These are phyloP conservation scores for Fusarium staphyleae DNA, from an alignment of 2,329 filamentous ascomycete species.

Conservation along the genomic window DNA sequence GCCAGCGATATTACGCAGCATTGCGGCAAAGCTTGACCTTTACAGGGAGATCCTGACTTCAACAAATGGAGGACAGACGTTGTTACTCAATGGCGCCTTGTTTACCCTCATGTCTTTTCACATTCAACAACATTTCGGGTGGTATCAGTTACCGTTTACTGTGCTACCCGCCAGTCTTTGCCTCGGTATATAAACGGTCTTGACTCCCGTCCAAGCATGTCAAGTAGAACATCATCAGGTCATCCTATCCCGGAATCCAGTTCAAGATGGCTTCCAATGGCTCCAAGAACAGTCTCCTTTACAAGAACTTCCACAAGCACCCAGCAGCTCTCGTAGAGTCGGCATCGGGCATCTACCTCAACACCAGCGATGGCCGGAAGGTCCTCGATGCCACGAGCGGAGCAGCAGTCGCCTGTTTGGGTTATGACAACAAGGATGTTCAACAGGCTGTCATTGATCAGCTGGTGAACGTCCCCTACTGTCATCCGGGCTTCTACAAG, in stretches of 20 bases:
- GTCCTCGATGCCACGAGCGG: slow-evolving; percentile 39
- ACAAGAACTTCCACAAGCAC: slow-evolving; percentile 38
- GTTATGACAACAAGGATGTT: slow-evolving; percentile 34
- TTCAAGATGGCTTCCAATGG: slow-evolving; percentile 24
- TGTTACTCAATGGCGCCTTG: neutral
- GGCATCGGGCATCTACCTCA: slow-evolving; percentile 25
- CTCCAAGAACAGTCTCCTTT: slow-evolving; percentile 33
- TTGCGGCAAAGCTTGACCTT: neutral
- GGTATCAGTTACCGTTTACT: too few relatives aligned
- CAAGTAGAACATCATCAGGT: neutral
- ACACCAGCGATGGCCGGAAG: slow-evolving; percentile 31
- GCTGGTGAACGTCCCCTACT: slow-evolving; percentile 29
- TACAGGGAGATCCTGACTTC: neutral
- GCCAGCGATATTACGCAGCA: neutral
- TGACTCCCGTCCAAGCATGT: neutral
- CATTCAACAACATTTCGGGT: too few relatives aligned
- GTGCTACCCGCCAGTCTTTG: too few relatives aligned
- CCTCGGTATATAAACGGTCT: neutral
- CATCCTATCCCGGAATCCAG: neutral
- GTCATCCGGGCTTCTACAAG: slow-evolving; percentile 34
- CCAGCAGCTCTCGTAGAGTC: slow-evolving; percentile 34
- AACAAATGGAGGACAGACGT: neutral
- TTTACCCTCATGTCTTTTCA: neutral
- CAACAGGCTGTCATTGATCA: slow-evolving; percentile 34
- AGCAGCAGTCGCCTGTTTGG: slow-evolving; percentile 35